Evolutionary conservation across 768 basidiomycete genomes (phyloP).

Genomic region (Panaeolus cyanescens): DNA sequence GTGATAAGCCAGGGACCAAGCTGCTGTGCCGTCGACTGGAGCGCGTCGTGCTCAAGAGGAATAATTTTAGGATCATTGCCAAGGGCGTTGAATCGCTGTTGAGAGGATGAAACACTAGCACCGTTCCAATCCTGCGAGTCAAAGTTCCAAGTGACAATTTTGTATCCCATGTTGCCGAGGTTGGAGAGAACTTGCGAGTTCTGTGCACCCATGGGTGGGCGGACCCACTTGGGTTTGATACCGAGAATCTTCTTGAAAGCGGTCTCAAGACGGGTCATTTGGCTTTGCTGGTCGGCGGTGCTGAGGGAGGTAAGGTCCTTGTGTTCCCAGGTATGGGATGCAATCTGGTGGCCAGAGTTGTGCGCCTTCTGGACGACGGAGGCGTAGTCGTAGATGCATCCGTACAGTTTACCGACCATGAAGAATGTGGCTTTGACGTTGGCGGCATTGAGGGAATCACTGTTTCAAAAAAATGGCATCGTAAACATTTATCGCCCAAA

Average conservation of each 20-base stretch:
- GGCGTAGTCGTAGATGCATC: conserved; percentile 9
- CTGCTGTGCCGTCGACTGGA: conserved; percentile 17
- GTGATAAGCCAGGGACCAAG: conserved; percentile 16
- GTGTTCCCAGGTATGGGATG: conserved; percentile 3
- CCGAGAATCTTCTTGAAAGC: conserved; percentile 18
- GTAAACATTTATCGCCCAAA: neutral
- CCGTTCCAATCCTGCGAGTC: conserved; percentile 17
- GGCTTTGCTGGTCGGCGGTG: neutral
- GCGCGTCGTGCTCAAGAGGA: conserved; percentile 16
- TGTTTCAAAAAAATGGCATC: neutral
- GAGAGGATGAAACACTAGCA: conserved; percentile 9
- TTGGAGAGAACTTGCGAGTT: conserved; percentile 9
- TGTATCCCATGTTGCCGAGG: conserved; percentile 10
- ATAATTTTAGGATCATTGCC: conserved; percentile 13
- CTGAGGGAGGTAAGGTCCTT: neutral
- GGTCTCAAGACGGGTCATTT: conserved; percentile 12
- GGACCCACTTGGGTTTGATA: conserved; percentile 17
- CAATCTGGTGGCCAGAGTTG: neutral
- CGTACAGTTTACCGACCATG: conserved; percentile 10
- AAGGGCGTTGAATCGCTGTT: conserved; percentile 12
- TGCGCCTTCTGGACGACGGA: neutral
- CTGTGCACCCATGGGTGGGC: conserved; percentile 13
- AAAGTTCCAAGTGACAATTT: conserved; percentile 18
- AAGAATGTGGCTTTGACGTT: conserved; percentile 11
- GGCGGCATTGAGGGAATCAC: conserved; percentile 10